Conservation (phyloP, 2,329 filamentous ascomycete species). For the Ilyonectria sp. region DNA sequence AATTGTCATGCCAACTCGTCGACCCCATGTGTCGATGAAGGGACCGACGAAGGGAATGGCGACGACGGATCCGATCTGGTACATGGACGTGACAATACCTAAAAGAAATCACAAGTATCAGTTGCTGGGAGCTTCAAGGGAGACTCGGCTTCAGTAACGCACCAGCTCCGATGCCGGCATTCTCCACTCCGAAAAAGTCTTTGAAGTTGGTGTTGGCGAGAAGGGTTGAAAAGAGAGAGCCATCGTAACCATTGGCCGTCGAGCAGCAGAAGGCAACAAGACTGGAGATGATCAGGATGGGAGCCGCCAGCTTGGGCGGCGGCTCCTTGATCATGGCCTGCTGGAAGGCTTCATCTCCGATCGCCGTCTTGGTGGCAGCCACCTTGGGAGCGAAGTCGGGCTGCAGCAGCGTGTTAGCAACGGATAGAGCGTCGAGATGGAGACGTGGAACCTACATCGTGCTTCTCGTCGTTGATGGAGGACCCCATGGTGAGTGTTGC, state of each 20-base stretch:
- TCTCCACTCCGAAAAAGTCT: conserved; percentile 57
- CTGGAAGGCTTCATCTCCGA: conserved; percentile 48
- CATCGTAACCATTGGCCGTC: conserved; percentile 59
- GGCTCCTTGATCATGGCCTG: conserved; percentile 51
- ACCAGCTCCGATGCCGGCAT: conserved; percentile 45
- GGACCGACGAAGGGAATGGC: conserved; percentile 66
- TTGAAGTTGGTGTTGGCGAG: conserved; percentile 63
- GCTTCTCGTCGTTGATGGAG: conserved; percentile 35
- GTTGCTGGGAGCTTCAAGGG: neutral
- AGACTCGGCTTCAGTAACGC: neutral
- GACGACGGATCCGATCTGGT: conserved; percentile 65
- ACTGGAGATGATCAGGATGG: conserved; percentile 42
- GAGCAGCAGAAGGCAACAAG: conserved; percentile 50
- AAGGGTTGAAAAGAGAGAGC: conserved; percentile 66
- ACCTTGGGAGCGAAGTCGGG: conserved; percentile 10
- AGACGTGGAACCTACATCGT: conserved; percentile 10
- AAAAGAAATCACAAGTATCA: neutral
- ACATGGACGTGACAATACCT: conserved; percentile 57
- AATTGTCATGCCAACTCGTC: conserved; percentile 63
- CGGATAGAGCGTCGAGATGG: neutral
- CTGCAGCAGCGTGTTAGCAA: neutral
- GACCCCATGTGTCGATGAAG: conserved; percentile 63
- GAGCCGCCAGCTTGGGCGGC: conserved; percentile 36
- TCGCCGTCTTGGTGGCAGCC: conserved; percentile 40
- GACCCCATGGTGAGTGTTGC: conserved; percentile 39